Percentiles rank a stretch among this genome's conserved stretches.
Conservation (phyloP, 202 grass and related monocot species). For the Hordeum pubiflorum region DNA sequence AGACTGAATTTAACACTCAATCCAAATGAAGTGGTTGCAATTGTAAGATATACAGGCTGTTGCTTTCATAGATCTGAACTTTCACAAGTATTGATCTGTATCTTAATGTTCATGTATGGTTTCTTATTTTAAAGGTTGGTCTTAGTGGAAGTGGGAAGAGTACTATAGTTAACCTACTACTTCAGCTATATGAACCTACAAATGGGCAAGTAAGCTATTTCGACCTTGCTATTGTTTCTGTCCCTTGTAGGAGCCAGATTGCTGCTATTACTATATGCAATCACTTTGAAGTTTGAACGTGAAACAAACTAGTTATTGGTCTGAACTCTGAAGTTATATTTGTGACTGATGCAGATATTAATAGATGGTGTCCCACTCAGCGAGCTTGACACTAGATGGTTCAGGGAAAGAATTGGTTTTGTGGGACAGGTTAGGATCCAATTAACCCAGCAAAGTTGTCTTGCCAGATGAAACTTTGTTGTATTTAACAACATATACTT, state of each 20-base stretch:
- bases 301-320: neutral
- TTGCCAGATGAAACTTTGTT: neutral
- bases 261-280: neutral
- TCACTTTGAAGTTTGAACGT: neutral
- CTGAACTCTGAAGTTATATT: neutral
- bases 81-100: neutral
- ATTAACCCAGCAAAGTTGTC: neutral
- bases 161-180: slow-evolving; percentile 87
- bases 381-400: slow-evolving; percentile 83
- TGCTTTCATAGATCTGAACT: neutral
- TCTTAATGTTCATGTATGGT: neutral
- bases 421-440: slow-evolving; percentile 67
- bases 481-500: neutral
- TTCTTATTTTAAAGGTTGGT: slow-evolving; percentile 58
- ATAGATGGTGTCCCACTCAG: slow-evolving; percentile 67
- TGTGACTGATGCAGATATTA: slow-evolving; percentile 49
- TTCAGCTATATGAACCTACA: slow-evolving; percentile 80
- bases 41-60: slow-evolving; percentile 51
- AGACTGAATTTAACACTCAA: slow-evolving; percentile 56
- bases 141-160: slow-evolving; percentile 98
- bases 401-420: slow-evolving; percentile 89
- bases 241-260: neutral
- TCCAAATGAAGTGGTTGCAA: slow-evolving; percentile 87
- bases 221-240: neutral
- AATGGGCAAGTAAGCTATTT: slow-evolving; percentile 68